A percentile compares a stretch with the other conserved stretches of the same genome.
Conservation (phyloP, 345 rosid genomes). For the Salix purpurea region DNA sequence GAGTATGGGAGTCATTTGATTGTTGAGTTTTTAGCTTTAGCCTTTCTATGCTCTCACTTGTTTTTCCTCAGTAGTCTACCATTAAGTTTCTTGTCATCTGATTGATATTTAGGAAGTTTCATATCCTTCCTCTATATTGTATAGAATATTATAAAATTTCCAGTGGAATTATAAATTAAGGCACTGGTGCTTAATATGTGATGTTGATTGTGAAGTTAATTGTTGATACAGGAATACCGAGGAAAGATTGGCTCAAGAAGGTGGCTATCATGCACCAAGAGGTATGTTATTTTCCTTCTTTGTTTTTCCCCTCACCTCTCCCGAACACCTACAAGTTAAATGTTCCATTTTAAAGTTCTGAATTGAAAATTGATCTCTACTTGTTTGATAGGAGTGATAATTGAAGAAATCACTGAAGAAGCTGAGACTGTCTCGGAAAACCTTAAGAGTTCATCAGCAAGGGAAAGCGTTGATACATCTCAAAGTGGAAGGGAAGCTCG, state of each 20-base stretch:
- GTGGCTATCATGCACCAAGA: slow-evolving; percentile 44
- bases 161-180: not conserved
- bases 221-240: slow-evolving; percentile 11
- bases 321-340: not conserved
- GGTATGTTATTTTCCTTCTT: slow-evolving; percentile 31
- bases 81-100: not conserved
- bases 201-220: not conserved
- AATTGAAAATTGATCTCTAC: not conserved
- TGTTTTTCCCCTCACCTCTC: not conserved
- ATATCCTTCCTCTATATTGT: not conserved
- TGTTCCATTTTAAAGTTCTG: not conserved
- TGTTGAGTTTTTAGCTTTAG: not conserved
- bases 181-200: not conserved
- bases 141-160: not conserved
- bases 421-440: slow-evolving; percentile 27
- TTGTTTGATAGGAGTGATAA: slow-evolving; percentile 45
- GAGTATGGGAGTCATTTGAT: not conserved
- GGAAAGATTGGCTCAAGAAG: slow-evolving; percentile 45
- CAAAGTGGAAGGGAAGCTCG: slow-evolving; percentile 14
- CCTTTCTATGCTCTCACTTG: not conserved
- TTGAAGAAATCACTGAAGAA: slow-evolving; percentile 82
- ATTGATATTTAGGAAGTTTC: not conserved
- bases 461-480: slow-evolving; percentile 17
- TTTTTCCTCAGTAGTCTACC: not conserved
- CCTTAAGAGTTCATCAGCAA: slow-evolving; percentile 25